Percentiles rank a stretch among this genome's conserved stretches.
Evolutionary conservation across 2,329 filamentous ascomycete genomes (phyloP).

Genomic region (Aureobasidium sp.): DNA sequence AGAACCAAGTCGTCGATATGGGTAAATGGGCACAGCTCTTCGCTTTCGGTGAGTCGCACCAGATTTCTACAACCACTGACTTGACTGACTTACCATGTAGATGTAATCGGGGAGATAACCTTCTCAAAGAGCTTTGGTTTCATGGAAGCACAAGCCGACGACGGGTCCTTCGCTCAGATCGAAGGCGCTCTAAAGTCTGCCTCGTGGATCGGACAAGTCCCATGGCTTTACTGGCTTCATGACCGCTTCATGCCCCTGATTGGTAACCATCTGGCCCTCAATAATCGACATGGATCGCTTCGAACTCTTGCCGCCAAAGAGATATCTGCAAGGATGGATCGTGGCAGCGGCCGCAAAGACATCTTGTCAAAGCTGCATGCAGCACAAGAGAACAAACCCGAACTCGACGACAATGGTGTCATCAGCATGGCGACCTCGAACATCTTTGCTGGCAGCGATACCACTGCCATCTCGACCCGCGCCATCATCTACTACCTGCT

Average conservation of each 20-base stretch:
- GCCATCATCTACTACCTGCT: constrained; percentile 32
- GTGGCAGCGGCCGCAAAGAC: constrained; percentile 28
- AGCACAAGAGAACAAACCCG: constrained; percentile 30
- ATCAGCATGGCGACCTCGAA: constrained; percentile 31
- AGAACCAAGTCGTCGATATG: constrained; percentile 26
- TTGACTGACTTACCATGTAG: constrained; percentile 16
- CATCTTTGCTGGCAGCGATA: constrained; percentile 37
- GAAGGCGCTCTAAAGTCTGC: constrained; percentile 27
- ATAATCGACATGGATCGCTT: constrained; percentile 27
- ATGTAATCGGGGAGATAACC: constrained; percentile 36
- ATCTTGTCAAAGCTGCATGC: constrained; percentile 32
- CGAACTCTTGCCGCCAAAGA: constrained; percentile 27
- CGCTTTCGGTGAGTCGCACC: constrained; percentile 28
- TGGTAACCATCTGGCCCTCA: constrained; percentile 30
- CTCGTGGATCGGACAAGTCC: constrained; percentile 33
- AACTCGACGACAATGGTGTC: constrained; percentile 31
- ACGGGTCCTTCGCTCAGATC: constrained; percentile 29
- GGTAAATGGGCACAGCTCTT: constrained; percentile 34
- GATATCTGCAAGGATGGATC: constrained; percentile 24
- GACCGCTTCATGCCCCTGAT: constrained; percentile 30
- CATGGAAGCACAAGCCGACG: constrained; percentile 27
- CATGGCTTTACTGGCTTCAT: constrained; percentile 27
- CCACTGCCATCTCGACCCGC: constrained; percentile 33
- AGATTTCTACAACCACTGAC: not conserved
- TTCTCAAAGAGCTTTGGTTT: constrained; percentile 32